Evolutionary conservation across 768 basidiomycete genomes (phyloP).

Genomic region (Nidula microcarpa): DNA sequence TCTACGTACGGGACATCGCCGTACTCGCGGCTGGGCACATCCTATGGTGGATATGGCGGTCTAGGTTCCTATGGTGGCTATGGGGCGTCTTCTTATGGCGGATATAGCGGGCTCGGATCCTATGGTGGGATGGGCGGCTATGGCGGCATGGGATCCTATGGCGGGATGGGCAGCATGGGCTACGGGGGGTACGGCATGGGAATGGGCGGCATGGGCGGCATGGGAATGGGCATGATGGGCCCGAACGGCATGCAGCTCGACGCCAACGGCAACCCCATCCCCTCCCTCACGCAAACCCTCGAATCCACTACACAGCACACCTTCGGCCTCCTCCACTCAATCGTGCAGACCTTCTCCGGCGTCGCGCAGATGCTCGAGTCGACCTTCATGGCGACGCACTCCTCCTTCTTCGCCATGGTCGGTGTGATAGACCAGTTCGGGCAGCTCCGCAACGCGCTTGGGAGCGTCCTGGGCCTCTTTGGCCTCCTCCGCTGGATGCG

Average conservation of each 20-base stretch:
- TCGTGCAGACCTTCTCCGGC: constrained; percentile 87
- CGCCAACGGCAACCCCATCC: constrained; percentile 39
- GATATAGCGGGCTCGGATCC: constrained; percentile 15
- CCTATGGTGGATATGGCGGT: constrained; percentile 17
- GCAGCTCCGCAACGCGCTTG: constrained; percentile 87
- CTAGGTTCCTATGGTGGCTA: constrained; percentile 17
- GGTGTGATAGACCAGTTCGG: constrained; percentile 95
- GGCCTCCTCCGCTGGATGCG: constrained; percentile 86
- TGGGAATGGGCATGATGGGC: constrained; percentile 15
- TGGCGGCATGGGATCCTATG: constrained; percentile 21
- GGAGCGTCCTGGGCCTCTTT: constrained; percentile 90
- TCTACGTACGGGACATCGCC: constrained; percentile 32
- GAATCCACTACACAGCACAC: constrained; percentile 83
- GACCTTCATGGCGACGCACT: constrained; percentile 91
- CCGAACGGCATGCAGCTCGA: constrained; percentile 39
- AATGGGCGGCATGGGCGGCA: constrained; percentile 26
- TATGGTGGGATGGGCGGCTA: constrained; percentile 19
- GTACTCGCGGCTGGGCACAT: constrained; percentile 38
- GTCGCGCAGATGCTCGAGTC: constrained; percentile 92
- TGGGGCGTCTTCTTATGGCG: constrained; percentile 11
- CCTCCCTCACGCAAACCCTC: constrained; percentile 73
- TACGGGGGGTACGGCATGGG: constrained; percentile 27
- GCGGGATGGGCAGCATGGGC: constrained; percentile 36
- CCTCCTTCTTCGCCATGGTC: constrained; percentile 92
- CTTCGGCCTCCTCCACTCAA: constrained; percentile 84